Evolutionary conservation across 2,329 filamentous ascomycete genomes (phyloP).

Genomic region (Colletotrichum phormii): DNA sequence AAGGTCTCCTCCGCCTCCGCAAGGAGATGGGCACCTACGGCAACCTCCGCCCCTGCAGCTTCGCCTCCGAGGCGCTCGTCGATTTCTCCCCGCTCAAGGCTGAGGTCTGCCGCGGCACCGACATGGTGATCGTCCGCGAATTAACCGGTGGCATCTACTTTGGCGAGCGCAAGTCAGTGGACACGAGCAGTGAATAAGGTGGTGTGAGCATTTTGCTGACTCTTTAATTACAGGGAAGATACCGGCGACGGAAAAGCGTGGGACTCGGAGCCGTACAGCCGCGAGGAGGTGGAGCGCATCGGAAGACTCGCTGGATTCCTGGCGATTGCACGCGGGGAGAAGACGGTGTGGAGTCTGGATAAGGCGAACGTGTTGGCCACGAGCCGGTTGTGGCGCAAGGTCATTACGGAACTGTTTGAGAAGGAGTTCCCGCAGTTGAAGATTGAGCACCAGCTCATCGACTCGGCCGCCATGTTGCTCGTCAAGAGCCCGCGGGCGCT

Average conservation of each 20-base stretch:
- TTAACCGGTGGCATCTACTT: constrained; percentile 96
- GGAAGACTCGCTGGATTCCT: constrained; percentile 84
- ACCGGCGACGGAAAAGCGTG: constrained; percentile 79
- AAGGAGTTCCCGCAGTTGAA: constrained; percentile 90
- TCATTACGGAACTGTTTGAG: constrained; percentile 84
- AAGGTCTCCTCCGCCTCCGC: constrained; percentile 89
- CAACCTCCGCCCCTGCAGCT: constrained; percentile 96
- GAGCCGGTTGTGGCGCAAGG: constrained; percentile 88
- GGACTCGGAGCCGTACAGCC: constrained; percentile 90
- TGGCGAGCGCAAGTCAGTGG: constrained; percentile 71
- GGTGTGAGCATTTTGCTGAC: too few relatives aligned
- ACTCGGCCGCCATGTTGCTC: constrained; percentile 97
- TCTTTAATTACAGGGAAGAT: too few relatives aligned
- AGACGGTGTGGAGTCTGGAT: constrained; percentile 84
- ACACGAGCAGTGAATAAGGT: too few relatives aligned
- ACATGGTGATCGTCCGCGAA: constrained; percentile 94
- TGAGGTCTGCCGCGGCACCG: constrained; percentile 84
- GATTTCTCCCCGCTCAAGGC: constrained; percentile 89
- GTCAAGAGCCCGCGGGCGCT: constrained; percentile 90
- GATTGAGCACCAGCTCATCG: constrained; percentile 90
- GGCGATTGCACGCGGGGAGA: constrained; percentile 78
- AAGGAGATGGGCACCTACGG: constrained; percentile 95
- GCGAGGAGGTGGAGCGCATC: constrained; percentile 88
- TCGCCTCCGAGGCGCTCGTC: constrained; percentile 87
- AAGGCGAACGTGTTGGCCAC: constrained; percentile 98